These are phyloP conservation scores for Inga leiocalycina DNA, from an alignment of 306 rosid species.

Conservation along the genomic window DNA sequence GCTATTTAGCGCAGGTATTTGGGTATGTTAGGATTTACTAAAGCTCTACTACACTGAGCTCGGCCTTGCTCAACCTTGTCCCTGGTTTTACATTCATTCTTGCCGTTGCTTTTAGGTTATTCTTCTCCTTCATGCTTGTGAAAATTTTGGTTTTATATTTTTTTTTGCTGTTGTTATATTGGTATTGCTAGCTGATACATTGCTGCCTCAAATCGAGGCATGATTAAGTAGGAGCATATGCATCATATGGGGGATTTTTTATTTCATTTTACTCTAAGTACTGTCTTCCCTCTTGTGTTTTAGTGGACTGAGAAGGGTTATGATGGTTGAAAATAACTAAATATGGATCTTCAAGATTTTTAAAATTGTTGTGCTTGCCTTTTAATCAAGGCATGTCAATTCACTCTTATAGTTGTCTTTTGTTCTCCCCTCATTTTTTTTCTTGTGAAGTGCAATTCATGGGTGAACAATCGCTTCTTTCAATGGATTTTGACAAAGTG, in stretches of 20 bases:
- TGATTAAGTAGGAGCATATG: no score
- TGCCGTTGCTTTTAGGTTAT: conserved; percentile 63
- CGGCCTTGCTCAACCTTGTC: conserved; percentile 76
- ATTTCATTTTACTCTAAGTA: background rate
- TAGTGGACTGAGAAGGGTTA: background rate
- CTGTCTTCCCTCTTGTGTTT: background rate
- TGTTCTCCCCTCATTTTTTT: no score
- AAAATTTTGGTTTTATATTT: background rate
- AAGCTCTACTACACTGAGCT: conserved; percentile 73
- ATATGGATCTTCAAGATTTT: background rate
- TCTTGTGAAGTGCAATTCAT: no score
- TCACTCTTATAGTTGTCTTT: background rate
- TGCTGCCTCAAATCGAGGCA: background rate
- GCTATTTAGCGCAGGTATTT: conserved; percentile 58
- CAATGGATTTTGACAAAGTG: no score
- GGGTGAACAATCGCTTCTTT: no score
- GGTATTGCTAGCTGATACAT: background rate
- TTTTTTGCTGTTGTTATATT: background rate
- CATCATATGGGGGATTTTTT: no score
- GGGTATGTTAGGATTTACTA: conserved; percentile 75
- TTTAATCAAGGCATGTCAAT: background rate
- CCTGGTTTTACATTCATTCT: conserved; percentile 77
- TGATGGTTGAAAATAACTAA: background rate
- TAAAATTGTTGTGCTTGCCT: background rate
- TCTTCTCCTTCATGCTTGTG: background rate